Conservation (phyloP, 768 basidiomycete species). For the Amanita molliuscula region DNA sequence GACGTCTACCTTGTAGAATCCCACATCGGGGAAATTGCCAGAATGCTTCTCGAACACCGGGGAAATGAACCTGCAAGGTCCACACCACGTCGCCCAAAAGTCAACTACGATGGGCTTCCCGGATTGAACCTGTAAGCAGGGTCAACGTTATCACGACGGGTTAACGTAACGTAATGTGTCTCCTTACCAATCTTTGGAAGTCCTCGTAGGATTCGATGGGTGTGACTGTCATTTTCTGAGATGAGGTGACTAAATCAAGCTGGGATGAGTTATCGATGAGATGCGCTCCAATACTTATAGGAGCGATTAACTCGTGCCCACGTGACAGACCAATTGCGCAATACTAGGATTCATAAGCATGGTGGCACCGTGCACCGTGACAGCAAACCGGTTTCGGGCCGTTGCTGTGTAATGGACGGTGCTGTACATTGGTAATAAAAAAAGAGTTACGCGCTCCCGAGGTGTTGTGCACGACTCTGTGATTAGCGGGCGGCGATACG, state of each 20-base stretch:
- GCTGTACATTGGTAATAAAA: neutral
- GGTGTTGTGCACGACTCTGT: too few relatives aligned
- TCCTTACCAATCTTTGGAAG: constrained; percentile 36
- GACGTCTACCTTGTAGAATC: constrained; percentile 69
- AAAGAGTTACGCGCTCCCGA: too few relatives aligned
- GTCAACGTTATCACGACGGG: neutral
- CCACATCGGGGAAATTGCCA: constrained; percentile 23
- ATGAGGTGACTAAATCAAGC: neutral
- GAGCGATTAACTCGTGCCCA: neutral
- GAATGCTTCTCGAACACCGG: constrained; percentile 57
- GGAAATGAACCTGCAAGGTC: constrained; percentile 56
- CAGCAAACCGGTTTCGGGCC: neutral
- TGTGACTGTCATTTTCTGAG: constrained; percentile 27
- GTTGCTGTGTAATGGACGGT: neutral
- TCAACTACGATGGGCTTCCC: constrained; percentile 45
- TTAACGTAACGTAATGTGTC: neutral
- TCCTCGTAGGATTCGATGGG: constrained; percentile 22
- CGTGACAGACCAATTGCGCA: neutral
- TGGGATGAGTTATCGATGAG: constrained; percentile 1
- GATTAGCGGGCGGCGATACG: neutral
- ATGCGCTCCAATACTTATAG: neutral
- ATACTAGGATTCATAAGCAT: neutral
- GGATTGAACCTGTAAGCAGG: constrained; percentile 29
- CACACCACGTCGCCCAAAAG: constrained; percentile 76
- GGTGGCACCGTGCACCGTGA: too few relatives aligned